These are phyloP conservation scores for Fusarium stilboides DNA, from an alignment of 2,329 filamentous ascomycete species.

Conservation along the genomic window DNA sequence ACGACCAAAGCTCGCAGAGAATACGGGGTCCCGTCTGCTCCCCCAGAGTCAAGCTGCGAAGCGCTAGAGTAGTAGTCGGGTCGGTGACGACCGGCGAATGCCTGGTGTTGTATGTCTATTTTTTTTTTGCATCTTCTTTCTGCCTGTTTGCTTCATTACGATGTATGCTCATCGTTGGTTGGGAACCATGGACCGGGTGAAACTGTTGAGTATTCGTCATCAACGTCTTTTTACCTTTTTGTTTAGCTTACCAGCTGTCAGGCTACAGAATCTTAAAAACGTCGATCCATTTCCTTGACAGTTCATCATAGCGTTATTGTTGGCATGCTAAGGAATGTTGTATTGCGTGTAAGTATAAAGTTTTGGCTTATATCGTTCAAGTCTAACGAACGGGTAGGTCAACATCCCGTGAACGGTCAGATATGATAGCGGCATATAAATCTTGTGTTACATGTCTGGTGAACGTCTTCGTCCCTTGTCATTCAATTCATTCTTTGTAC, in stretches of 20 bases:
- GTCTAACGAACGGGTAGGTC: slow-evolving; percentile 21
- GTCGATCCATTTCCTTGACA: slow-evolving; percentile 17
- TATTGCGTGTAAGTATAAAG: slow-evolving; percentile 29
- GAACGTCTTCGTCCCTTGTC: slow-evolving; percentile 8
- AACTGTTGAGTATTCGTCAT: slow-evolving; percentile 15
- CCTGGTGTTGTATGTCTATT: slow-evolving; percentile 26
- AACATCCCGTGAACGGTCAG: slow-evolving; percentile 11
- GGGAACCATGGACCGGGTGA: not conserved
- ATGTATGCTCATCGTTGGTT: not conserved
- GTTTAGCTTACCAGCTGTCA: slow-evolving; percentile 1
- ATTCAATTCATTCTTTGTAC: slow-evolving; percentile 21
- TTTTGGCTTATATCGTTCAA: slow-evolving; percentile 32
- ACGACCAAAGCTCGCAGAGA: slow-evolving; percentile 28
- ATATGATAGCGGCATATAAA: slow-evolving; percentile 14
- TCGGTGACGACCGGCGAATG: slow-evolving; percentile 34
- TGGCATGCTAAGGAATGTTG: slow-evolving; percentile 38
- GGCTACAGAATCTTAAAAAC: slow-evolving; percentile 1
- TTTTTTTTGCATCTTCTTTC: not conserved
- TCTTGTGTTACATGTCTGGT: slow-evolving; percentile 15
- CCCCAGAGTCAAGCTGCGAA: slow-evolving; percentile 29
- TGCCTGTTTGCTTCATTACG: not conserved
- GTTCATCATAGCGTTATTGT: not conserved
- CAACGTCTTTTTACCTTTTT: slow-evolving; percentile 10
- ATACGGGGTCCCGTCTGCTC: slow-evolving; percentile 33
- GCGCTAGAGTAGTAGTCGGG: slow-evolving; percentile 30